These are phyloP conservation scores for Canariomyces notabilis DNA, from an alignment of 2,329 filamentous ascomycete species.

Conservation along the genomic window DNA sequence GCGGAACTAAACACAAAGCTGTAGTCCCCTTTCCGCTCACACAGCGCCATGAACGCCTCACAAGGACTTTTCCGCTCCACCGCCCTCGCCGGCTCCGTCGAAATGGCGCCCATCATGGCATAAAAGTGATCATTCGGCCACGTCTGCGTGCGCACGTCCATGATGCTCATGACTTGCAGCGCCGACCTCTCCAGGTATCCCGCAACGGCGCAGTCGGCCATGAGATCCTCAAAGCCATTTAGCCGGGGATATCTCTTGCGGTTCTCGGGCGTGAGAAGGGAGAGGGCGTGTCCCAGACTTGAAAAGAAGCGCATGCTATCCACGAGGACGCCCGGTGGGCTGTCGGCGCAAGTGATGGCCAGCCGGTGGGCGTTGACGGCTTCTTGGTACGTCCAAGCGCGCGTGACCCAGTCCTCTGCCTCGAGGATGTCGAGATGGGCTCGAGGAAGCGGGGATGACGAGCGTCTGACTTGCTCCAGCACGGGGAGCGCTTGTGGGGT, in stretches of 20 bases:
- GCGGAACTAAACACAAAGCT: background rate
- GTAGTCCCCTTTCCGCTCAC: constrained; percentile 5
- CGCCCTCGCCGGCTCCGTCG: background rate
- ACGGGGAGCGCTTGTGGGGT: background rate
- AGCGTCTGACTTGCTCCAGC: background rate
- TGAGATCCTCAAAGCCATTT: constrained; percentile 1
- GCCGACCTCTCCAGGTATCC: constrained; percentile 1
- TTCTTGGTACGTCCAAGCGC: constrained; percentile 8
- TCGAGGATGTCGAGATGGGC: constrained; percentile 1
- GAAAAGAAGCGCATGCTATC: constrained; percentile 1
- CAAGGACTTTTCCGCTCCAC: constrained; percentile 1
- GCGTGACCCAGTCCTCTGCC: constrained; percentile 5
- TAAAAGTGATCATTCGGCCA: constrained; percentile 7
- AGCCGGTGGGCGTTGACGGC: constrained; percentile 3
- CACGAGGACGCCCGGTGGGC: background rate
- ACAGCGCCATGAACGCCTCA: constrained; percentile 5
- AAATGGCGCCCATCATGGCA: constrained; percentile 7
- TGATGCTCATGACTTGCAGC: constrained; percentile 4
- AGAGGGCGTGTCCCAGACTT: too few relatives aligned
- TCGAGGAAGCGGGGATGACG: background rate
- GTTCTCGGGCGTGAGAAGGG: background rate
- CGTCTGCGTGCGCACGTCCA: constrained; percentile 3
- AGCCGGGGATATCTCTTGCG: constrained; percentile 1
- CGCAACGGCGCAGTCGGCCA: background rate
- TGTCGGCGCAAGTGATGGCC: constrained; percentile 1